Evolutionary conservation across 2,329 filamentous ascomycete species (phyloP), one percentile per base, ranked within the genome.

Genomic region (Nemania serpens): DNA sequence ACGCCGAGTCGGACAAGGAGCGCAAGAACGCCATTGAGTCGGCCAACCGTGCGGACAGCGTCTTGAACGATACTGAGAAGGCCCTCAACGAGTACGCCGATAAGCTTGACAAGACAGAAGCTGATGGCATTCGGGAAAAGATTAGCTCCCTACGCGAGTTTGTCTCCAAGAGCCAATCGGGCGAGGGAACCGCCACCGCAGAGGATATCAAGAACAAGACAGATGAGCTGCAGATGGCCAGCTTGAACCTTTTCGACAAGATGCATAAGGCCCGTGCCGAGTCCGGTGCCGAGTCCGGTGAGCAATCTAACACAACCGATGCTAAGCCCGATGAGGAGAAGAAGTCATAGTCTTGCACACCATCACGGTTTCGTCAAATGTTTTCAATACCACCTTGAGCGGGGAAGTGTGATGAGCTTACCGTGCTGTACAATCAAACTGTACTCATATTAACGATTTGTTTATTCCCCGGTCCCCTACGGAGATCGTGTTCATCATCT

Each of bases 191-290:
- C 65, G 87, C 91, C 73, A 96, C 92, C 63, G 91, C 93, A 53
- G 91, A 91, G 68, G 91, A 98, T 81, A 89, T 99, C 80, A 98
- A 98, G 91, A 88, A 91, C 83, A 97, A 97, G 91, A 96, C 91
- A 73, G 95, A 98, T 70, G 94, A 97, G 81, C 91, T 99, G 75
- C 95, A 98, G 84, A 91, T 90, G 77, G 91, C 94, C 70, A 94
- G 90, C 80, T 84, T 99, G 81, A 96, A 91, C 82, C 88, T 98
- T 74, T 98, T 99, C 79, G 95, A 98, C 84, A 97, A 98, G 90
- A 97, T 99, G 91, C 94, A 99, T 91, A 96, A 96, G 86, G 92
- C 94, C 70, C 89, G 91, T 72, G 78, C 81, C 70, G 90, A 93
- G 82, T 83, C 82, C 70, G 77, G 91, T 72, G 78, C 81, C 70